Evolutionary conservation across 495 filamentous ascomycete species (phyloP).

Genomic region (Hypoxylon lienhwacheense): DNA sequence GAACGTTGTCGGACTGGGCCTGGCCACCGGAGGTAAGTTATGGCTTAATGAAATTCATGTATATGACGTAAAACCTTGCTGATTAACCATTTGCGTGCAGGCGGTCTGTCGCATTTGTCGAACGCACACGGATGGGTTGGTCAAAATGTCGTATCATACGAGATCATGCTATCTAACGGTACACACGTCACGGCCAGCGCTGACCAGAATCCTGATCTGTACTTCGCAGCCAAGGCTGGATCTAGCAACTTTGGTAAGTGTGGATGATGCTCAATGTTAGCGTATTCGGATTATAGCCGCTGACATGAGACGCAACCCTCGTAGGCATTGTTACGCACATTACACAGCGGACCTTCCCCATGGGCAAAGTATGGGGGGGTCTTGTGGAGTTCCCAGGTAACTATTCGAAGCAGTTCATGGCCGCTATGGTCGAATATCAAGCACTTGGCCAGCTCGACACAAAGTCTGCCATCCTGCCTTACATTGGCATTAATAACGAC

Average conservation of each 20-base stretch:
- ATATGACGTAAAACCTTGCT: too few species aligned
- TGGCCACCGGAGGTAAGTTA: not conserved
- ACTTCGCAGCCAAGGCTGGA: not conserved
- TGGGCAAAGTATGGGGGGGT: constrained; percentile 4
- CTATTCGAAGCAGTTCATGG: constrained; percentile 4
- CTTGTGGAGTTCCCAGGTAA: constrained; percentile 1
- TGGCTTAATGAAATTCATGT: too few species aligned
- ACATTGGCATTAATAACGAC: constrained; percentile 4
- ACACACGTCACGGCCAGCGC: not conserved
- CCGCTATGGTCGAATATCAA: constrained; percentile 2
- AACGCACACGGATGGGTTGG: constrained; percentile 1
- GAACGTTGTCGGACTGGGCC: not conserved
- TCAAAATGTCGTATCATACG: constrained; percentile 1
- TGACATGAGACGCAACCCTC: too few species aligned
- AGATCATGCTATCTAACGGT: constrained; percentile 3
- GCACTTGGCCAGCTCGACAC: not conserved
- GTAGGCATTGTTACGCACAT: not conserved
- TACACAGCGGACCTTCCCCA: not conserved
- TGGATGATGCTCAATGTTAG: too few species aligned
- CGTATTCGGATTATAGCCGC: too few species aligned
- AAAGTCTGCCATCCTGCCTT: constrained; percentile 2
- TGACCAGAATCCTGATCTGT: not conserved
- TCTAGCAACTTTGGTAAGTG: constrained; percentile 3
- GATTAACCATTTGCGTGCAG: too few species aligned
- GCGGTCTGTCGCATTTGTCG: constrained; percentile 2